Percentiles rank a stretch among this genome's conserved stretches.
phyloP scores from a whole-genome alignment of 1,139 yeast genomes.

The Chernovozyma aurita region DNA sequence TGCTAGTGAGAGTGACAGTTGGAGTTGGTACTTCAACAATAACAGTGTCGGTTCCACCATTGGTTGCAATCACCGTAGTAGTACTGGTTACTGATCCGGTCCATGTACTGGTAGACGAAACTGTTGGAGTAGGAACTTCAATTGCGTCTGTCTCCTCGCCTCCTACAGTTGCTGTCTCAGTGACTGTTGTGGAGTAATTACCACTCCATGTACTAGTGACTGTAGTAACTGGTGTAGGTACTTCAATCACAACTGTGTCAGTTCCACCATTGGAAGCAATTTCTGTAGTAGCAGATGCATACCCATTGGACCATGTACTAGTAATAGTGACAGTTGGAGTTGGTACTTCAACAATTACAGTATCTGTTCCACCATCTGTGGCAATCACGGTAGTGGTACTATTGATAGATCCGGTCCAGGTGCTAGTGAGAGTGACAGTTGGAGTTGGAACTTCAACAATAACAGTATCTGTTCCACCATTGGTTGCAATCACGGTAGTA shows the following conservation, averaged over 20 bases:
- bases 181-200: constrained; percentile 1
- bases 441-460: constrained; percentile 14
- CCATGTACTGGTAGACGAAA: too few relatives aligned
- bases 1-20: too few relatives aligned
- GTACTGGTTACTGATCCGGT: too few relatives aligned
- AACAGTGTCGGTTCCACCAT: too few relatives aligned
- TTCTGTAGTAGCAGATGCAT: constrained; percentile 8
- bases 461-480: constrained; percentile 14
- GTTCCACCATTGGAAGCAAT: constrained; percentile 9
- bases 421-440: constrained; percentile 10
- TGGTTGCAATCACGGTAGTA: too few relatives aligned
- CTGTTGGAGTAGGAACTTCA: too few relatives aligned
- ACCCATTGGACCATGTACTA: constrained; percentile 8
- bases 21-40: too few relatives aligned
- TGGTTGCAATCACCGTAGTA: too few relatives aligned
- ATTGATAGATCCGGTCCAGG: constrained; percentile 9
- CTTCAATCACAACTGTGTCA: constrained; percentile 9
- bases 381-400: constrained; percentile 12
- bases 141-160: too few relatives aligned
- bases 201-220: constrained; percentile 8
- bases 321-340: constrained; percentile 10
- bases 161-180: too few relatives aligned
- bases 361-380: constrained; percentile 13
- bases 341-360: constrained; percentile 17
- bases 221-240: constrained; percentile 7